Percentiles rank a stretch among this genome's conserved stretches.
These are phyloP conservation scores for Tylopilus sp. DNA, from an alignment of 768 basidiomycete species.

Conservation along the genomic window DNA sequence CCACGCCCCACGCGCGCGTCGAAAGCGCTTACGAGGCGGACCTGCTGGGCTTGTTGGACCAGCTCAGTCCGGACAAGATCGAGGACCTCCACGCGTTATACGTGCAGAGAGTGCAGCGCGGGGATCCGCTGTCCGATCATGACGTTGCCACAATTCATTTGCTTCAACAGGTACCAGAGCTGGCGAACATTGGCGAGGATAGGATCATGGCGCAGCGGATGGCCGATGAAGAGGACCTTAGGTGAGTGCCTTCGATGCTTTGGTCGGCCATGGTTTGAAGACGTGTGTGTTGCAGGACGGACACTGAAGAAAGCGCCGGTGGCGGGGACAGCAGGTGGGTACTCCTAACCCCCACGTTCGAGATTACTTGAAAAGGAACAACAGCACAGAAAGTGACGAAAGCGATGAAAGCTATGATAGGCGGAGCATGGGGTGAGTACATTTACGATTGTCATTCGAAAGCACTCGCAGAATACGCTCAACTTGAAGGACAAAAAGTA, in stretches of 20 bases:
- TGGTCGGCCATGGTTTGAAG: background rate
- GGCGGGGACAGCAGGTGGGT: background rate
- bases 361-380: background rate
- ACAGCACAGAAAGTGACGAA: background rate
- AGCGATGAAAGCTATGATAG: background rate
- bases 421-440: background rate
- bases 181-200: constrained; percentile 21
- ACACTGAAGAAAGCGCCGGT: background rate
- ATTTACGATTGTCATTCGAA: background rate
- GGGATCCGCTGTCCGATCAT: constrained; percentile 15
- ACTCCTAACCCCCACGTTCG: background rate
- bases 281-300: background rate
- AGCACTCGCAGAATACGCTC: background rate
- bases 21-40: constrained; percentile 25
- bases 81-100: constrained; percentile 13
- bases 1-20: background rate
- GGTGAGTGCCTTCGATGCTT: background rate
- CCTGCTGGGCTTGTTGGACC: constrained; percentile 15
- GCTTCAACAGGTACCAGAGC: constrained; percentile 20
- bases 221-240: background rate
- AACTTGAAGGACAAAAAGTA: too few relatives aligned
- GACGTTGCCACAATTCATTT: constrained; percentile 26
- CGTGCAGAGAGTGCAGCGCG: background rate
- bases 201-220: constrained; percentile 19
- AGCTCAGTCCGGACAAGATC: constrained; percentile 20